Evolutionary conservation across 1,284 basidiomycete genomes (phyloP), one percentile per base, ranked within the genome.

Genomic region (Tilletia walkeri): DNA sequence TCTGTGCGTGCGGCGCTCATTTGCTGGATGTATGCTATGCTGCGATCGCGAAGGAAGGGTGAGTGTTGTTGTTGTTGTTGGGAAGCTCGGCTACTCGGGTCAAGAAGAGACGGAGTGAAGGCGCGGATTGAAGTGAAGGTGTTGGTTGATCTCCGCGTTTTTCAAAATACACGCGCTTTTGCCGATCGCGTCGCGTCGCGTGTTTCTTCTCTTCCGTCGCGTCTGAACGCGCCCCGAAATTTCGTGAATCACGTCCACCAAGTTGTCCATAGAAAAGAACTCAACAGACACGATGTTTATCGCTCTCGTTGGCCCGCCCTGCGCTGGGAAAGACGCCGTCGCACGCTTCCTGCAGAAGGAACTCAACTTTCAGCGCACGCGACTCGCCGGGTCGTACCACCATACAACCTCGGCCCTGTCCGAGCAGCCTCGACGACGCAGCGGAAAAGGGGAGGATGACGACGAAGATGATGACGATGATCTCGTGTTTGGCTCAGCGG

Each of bases 221-320:
- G 41, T 45, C 41, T 45, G 41, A 14, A 45, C 41, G 41, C 9
- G 41, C 9, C 41, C 9, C 14, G 6, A 14, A 14, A 45, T 14
- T 45, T 45, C 9, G 41, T 45, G 41, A 45, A 45, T 45, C 41
- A 14, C 24, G 14, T 45, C 41, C 41, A 45, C 41, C 9, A 45
- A 45, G 41, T 45, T 3, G 9, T 45, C 41, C 14, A 7, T 45
- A 45, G 9, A 45, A 14, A 14, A 45, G 41, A 45, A 45, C 9
- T 9, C 41, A 3, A 34, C 16, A 7, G 7, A 38, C 34, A 63
- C 12, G 3, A 90, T 93, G 92, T 89, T 97, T 82, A 89, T 99
- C 78, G 90, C 92, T 12, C 88, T 99, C 69, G 87, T 96, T 48
- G 95, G 95, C 16, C 91, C 94, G 0, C 88, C 89, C 1, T 89